Percentiles rank a stretch among this genome's conserved stretches.
phyloP scores from a whole-genome alignment of 2,329 filamentous ascomycete species.

The Macrophomina pseudophaseolina region DNA sequence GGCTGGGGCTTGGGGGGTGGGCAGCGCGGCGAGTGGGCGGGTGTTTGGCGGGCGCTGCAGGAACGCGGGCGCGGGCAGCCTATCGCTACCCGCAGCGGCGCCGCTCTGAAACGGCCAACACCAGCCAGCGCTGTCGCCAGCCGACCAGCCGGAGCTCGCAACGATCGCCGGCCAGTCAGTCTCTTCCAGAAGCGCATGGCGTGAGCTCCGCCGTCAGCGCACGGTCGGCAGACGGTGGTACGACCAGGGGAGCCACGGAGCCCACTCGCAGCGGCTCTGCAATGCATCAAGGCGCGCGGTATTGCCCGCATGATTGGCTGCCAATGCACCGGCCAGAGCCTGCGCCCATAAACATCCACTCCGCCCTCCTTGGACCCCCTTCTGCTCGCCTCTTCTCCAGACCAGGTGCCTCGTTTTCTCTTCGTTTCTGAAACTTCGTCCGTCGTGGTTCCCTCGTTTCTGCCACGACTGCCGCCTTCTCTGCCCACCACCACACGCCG shows the following conservation, averaged over 20 bases:
- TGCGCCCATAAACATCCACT: constrained; percentile 23
- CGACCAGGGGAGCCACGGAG: constrained; percentile 22
- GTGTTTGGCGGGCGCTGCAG: background rate
- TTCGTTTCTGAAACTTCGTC: constrained; percentile 15
- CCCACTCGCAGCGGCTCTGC: constrained; percentile 7
- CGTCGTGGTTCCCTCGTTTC: constrained; percentile 9
- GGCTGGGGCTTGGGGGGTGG: constrained; percentile 3
- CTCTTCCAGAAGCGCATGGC: constrained; percentile 21
- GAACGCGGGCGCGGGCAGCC: constrained; percentile 4
- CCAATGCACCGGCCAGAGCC: constrained; percentile 10
- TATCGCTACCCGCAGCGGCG: constrained; percentile 8
- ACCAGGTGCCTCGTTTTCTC: constrained; percentile 8
- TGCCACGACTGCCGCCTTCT: background rate
- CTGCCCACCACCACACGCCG: constrained; percentile 14
- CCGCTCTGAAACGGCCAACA: background rate
- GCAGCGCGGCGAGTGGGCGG: background rate
- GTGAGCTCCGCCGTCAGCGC: constrained; percentile 9
- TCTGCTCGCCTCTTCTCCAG: constrained; percentile 20
- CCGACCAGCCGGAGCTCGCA: background rate
- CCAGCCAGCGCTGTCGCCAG: background rate
- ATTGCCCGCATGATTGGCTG: constrained; percentile 19
- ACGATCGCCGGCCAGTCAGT: background rate
- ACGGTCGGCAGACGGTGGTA: constrained; percentile 21
- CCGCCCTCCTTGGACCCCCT: constrained; percentile 19
- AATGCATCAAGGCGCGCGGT: constrained; percentile 20